These are phyloP conservation scores for Botrytis deweyae DNA, from an alignment of 2,329 filamentous ascomycete genomes.

Conservation along the genomic window DNA sequence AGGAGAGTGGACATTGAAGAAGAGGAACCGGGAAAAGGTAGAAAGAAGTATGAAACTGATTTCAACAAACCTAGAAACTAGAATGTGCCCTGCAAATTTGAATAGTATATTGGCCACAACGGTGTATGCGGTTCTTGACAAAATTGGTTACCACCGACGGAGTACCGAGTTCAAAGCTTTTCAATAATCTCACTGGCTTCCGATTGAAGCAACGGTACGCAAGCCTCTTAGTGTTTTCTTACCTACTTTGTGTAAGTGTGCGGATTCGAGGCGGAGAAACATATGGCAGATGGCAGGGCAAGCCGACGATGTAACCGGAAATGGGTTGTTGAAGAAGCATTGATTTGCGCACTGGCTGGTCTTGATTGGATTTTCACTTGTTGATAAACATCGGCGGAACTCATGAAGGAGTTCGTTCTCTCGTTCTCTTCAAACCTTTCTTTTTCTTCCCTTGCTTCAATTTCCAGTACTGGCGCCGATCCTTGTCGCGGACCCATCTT, in stretches of 20 bases:
- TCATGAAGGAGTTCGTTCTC: not conserved
- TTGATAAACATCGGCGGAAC: not conserved
- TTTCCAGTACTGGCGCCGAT: not conserved
- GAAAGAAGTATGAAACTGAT: not conserved
- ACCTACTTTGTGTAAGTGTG: not conserved
- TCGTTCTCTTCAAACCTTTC: not conserved
- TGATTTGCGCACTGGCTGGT: not conserved
- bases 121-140: not conserved
- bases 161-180: not conserved
- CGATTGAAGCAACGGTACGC: not conserved
- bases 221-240: not conserved
- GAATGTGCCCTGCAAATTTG: not conserved
- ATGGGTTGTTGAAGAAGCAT: not conserved
- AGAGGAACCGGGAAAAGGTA: not conserved
- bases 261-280: not conserved
- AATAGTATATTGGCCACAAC: not conserved
- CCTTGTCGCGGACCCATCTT: not conserved
- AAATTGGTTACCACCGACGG: not conserved
- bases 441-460: not conserved
- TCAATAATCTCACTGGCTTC: not conserved
- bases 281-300: not conserved
- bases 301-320: not conserved
- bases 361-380: not conserved
- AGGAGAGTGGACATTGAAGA: not conserved
- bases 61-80: constrained; percentile 1